These are phyloP conservation scores for Sporopachydermia lactativora DNA, from an alignment of 805 yeast species.

Conservation along the genomic window DNA sequence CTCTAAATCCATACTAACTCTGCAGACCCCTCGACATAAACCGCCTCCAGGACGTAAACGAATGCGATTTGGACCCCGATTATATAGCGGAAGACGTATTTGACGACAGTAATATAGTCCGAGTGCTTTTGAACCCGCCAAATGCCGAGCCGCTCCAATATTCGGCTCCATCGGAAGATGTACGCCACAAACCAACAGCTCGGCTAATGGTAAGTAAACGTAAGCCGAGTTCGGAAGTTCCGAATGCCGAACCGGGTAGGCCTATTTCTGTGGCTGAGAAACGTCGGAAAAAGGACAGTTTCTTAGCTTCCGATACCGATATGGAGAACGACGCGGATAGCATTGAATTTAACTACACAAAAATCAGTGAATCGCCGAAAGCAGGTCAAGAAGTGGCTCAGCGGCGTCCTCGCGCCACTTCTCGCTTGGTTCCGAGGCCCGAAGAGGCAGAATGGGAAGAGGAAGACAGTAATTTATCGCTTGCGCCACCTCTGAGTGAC, in stretches of 20 bases:
- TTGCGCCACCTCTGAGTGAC: not conserved
- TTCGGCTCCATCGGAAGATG: too few relatives aligned
- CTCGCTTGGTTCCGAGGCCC: not conserved
- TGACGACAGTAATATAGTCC: constrained; percentile 30
- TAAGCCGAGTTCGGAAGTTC: constrained; percentile 5
- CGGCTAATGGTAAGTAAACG: constrained; percentile 2
- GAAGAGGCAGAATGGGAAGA: not conserved
- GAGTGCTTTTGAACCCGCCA: constrained; percentile 30
- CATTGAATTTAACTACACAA: not conserved
- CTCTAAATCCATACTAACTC: not conserved
- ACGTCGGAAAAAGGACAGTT: constrained; percentile 1
- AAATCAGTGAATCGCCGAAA: not conserved
- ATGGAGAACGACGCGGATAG: not conserved
- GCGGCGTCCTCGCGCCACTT: not conserved
- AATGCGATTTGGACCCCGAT: constrained; percentile 73
- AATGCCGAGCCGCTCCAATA: constrained; percentile 15
- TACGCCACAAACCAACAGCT: constrained; percentile 7
- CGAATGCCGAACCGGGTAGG: constrained; percentile 13
- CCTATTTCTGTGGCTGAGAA: constrained; percentile 15
- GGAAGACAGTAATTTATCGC: not conserved
- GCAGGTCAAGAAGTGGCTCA: not conserved
- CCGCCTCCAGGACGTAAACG: constrained; percentile 51
- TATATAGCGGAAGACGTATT: constrained; percentile 53
- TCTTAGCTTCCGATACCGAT: not conserved
- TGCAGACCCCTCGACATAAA: constrained; percentile 32